Evolutionary conservation across 805 yeast genomes (phyloP), one percentile per base, ranked within the genome.

Genomic region (Candida manassasensis): DNA sequence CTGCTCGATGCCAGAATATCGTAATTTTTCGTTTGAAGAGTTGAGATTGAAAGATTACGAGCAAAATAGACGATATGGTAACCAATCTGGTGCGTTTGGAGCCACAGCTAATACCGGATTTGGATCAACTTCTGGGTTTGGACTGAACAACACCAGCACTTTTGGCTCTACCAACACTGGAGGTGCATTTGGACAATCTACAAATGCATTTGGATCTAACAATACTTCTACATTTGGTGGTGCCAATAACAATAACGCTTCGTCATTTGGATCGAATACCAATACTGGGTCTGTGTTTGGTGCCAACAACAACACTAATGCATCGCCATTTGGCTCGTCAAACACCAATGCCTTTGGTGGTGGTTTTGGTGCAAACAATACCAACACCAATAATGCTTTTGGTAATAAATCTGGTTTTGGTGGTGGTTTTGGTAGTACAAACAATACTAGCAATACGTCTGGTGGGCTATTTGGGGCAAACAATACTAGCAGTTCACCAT

Each of bases 1-100:
- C 42, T 67, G 84, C 8, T 75, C 85, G 29, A 89, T 93, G 97
- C 95, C 95, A 4, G 95, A 87, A 57, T 93, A 90, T 55, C 73
- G 73, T 48, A 79, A 79, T 47, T 84, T 59, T 49, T 84, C 96
- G 0, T 75, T 80, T 51, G 97, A 88, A 57, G 98, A 93, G 55
- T 73, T 93, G 58, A 75, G 99, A 53, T 66, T 74, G 47, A 90
- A 83, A 57, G 99, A 93, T 61, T 93, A 93, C 55, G 77, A 78
- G 48, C 84, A 79, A 44, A 77, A 76, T 36, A 71, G 93, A 52
- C 71, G 77, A 41, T 77, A 44, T 43, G 89, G 85, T 11, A 76
- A 65, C 42, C 52, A 50, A 1, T 41, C 37, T 21, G 39, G 54
- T 3, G 32, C 53, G 2, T 21, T 21, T 13, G 48, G 52, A 6